Conservation (phyloP, 1,139 yeast species). For the Tardiomyces blankii region DNA sequence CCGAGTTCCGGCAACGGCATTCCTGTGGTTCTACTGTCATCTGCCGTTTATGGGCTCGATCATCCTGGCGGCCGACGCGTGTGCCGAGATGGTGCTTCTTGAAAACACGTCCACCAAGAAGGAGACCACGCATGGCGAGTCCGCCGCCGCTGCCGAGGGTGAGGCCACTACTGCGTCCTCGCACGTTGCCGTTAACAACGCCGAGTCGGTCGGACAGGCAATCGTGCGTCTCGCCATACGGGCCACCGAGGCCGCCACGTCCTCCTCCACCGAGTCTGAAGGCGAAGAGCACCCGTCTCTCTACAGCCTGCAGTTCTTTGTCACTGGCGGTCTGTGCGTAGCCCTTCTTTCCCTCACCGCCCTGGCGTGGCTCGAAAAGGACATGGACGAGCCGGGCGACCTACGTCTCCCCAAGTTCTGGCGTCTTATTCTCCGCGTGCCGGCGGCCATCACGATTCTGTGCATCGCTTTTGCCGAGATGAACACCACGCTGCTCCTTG, state of each 20-base stretch:
- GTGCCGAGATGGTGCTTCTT: conserved; percentile 34
- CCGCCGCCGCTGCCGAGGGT: conserved; percentile 1
- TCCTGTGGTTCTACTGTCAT: conserved; percentile 39
- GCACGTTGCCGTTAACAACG: conserved; percentile 1
- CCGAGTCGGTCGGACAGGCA: conserved; percentile 1
- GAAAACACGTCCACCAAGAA: conserved; percentile 13
- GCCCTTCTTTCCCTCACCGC: conserved; percentile 29
- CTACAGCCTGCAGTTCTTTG: conserved; percentile 35
- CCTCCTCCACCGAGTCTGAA: conserved; percentile 1
- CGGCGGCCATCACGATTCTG: conserved; percentile 25
- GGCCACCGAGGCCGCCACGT: background rate
- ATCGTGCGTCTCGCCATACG: background rate
- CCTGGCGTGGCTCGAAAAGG: conserved; percentile 32
- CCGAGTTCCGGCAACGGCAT: conserved; percentile 37
- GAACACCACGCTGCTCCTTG: conserved; percentile 34
- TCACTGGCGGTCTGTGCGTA: conserved; percentile 40
- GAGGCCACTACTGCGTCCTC: conserved; percentile 1
- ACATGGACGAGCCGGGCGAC: conserved; percentile 27
- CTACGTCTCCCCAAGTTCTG: conserved; percentile 29
- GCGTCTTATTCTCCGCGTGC: conserved; percentile 31
- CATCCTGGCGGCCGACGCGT: conserved; percentile 49
- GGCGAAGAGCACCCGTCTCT: conserved; percentile 24
- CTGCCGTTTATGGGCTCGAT: conserved; percentile 32
- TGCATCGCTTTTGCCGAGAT: conserved; percentile 38
- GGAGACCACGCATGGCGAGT: conserved; percentile 1